Percentiles rank a stretch among this genome's conserved stretches.
Evolutionary conservation across 768 basidiomycete species (phyloP).

Genomic region (Pilatotrama ljubarskyi): DNA sequence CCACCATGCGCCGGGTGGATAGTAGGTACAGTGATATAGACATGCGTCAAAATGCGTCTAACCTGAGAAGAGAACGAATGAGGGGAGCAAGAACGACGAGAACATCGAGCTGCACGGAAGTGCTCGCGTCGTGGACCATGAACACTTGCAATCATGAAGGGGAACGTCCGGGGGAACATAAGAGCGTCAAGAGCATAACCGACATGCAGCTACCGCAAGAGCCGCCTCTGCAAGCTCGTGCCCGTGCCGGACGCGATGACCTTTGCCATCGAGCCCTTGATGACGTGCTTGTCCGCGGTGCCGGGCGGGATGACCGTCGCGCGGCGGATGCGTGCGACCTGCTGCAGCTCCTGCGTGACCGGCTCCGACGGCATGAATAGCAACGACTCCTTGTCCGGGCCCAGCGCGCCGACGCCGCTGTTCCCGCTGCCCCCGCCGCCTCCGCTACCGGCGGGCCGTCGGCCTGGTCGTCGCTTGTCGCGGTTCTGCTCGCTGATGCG

Average conservation of each 20-base stretch:
- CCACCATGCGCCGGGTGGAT: background rate
- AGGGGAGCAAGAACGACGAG: background rate
- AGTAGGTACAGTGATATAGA: background rate
- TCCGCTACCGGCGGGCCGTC: background rate
- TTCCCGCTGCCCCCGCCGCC: background rate
- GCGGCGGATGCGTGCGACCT: constrained; percentile 44
- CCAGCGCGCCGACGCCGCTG: background rate
- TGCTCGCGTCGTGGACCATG: background rate
- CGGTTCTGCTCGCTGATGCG: constrained; percentile 16
- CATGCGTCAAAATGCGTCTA: background rate
- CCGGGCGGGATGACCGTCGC: constrained; percentile 38
- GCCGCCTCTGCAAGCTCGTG: constrained; percentile 12
- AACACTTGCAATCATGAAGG: background rate
- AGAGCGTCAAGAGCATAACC: background rate
- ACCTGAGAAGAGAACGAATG: background rate
- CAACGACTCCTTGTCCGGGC: constrained; percentile 7
- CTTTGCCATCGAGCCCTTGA: constrained; percentile 58
- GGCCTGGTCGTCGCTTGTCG: constrained; percentile 10
- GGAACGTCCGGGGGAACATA: background rate
- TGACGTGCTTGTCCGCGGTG: constrained; percentile 47
- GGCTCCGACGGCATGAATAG: constrained; percentile 39
- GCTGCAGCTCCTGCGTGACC: constrained; percentile 37
- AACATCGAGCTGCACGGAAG: too few species aligned
- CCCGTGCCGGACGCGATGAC: constrained; percentile 37
- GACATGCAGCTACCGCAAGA: constrained; percentile 6